phyloP scores from a whole-genome alignment of 169 alveolate species.

The Eimeria praecox region DNA sequence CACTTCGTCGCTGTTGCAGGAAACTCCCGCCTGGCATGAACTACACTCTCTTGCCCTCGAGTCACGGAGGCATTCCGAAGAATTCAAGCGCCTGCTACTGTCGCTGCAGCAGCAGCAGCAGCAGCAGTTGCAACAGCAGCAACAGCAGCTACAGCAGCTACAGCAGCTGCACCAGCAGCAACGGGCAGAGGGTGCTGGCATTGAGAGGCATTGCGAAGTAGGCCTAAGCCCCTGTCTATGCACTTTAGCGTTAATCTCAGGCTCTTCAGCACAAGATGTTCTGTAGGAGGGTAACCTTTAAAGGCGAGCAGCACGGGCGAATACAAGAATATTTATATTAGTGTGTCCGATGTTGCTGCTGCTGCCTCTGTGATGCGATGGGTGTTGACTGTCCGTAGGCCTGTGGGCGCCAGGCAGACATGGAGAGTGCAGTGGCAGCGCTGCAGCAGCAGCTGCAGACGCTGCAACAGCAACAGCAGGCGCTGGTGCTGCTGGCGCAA shows the following conservation, averaged over 20 bases:
- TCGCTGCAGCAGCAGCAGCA: conserved; percentile 59
- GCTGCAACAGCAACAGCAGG: conserved; percentile 55
- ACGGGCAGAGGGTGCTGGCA: conserved; percentile 11
- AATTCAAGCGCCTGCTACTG: conserved; percentile 27
- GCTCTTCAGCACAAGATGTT: background rate
- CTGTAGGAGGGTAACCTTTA: too few species aligned
- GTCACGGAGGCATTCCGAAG: conserved; percentile 15
- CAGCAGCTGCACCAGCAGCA: conserved; percentile 3
- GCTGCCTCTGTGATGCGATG: background rate
- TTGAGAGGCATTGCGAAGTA: conserved; percentile 11
- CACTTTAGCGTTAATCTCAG: background rate
- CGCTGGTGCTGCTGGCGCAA: conserved; percentile 27
- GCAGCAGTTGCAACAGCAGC: conserved; percentile 9
- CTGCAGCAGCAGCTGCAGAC: conserved; percentile 62
- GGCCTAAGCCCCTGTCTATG: background rate
- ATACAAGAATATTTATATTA: background rate
- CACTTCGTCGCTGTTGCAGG: background rate
- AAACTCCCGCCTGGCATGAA: conserved; percentile 39
- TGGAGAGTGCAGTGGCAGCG: conserved; percentile 44
- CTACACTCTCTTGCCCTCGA: conserved; percentile 23
- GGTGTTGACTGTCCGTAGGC: conserved; percentile 16
- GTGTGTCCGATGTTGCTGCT: background rate
- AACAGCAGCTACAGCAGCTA: background rate
- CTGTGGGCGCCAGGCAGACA: background rate
- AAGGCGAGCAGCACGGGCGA: background rate